Conservation (phyloP, 2,329 filamentous ascomycete species). For the Ophiosphaerella herpotricha region DNA sequence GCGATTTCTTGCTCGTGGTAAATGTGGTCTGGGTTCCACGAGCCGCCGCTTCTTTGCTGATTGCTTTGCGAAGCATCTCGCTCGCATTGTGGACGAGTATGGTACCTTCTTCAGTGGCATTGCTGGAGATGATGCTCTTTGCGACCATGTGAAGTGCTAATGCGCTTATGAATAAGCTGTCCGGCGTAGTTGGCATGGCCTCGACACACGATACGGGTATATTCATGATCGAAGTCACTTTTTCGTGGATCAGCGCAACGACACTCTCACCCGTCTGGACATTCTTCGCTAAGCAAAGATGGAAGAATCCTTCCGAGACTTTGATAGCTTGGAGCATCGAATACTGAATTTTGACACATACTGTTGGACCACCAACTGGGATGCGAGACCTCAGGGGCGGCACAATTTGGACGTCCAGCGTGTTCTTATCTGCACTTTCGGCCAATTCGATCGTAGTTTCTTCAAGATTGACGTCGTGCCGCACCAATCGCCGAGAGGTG, state of each 20-base stretch:
- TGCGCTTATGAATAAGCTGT: constrained; percentile 1
- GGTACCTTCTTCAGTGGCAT: constrained; percentile 4
- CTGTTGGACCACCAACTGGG: background rate
- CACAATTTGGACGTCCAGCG: background rate
- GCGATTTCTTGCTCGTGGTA: constrained; percentile 3
- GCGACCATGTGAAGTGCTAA: constrained; percentile 1
- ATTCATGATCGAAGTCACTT: constrained; percentile 4
- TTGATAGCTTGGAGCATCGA: constrained; percentile 10
- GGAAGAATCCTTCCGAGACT: constrained; percentile 2
- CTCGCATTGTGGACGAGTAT: constrained; percentile 6
- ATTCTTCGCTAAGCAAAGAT: constrained; percentile 6
- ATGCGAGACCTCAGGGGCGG: constrained; percentile 1
- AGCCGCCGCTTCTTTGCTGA: constrained; percentile 4
- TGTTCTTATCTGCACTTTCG: background rate
- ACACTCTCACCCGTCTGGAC: constrained; percentile 4
- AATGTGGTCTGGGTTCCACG: constrained; percentile 3
- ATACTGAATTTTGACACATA: constrained; percentile 6
- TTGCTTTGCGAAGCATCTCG: constrained; percentile 5
- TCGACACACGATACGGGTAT: constrained; percentile 2
- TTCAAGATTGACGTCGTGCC: constrained; percentile 5
- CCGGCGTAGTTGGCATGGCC: background rate
- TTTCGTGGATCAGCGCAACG: constrained; percentile 1
- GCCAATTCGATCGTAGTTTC: constrained; percentile 4
- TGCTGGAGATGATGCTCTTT: constrained; percentile 6
- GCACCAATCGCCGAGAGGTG: constrained; percentile 14